These are phyloP conservation scores for Hymenotorrendiella dingleyae DNA, from an alignment of 2,329 filamentous ascomycete genomes.

Conservation along the genomic window DNA sequence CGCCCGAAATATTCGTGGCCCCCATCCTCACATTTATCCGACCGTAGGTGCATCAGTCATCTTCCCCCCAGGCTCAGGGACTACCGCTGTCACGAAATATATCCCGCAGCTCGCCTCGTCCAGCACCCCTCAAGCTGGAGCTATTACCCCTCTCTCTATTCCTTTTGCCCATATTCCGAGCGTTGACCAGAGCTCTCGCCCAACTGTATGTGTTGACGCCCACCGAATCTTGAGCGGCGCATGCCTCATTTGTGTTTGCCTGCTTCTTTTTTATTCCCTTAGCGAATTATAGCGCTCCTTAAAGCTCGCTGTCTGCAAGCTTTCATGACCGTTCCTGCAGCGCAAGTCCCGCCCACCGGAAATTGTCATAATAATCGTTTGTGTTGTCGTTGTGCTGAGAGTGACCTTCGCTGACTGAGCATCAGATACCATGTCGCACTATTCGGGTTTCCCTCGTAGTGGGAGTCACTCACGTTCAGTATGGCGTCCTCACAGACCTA, in stretches of 20 bases:
- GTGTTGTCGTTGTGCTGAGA: slow-evolving; percentile 7
- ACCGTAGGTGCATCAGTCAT: slow-evolving; percentile 6
- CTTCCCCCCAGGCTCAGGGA: no score
- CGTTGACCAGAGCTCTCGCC: not conserved
- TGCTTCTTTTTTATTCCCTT: slow-evolving; percentile 4
- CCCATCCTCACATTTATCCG: slow-evolving; percentile 4
- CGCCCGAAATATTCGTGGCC: slow-evolving; percentile 11
- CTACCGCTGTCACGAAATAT: slow-evolving; percentile 16
- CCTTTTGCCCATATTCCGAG: not conserved
- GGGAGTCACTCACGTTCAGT: slow-evolving; percentile 19
- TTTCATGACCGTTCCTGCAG: slow-evolving; percentile 4
- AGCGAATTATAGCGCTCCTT: slow-evolving; percentile 14
- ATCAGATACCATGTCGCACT: slow-evolving; percentile 23
- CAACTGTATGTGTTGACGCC: slow-evolving; percentile 9
- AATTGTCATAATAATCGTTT: slow-evolving; percentile 13
- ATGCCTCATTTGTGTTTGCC: not conserved
- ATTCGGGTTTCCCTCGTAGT: slow-evolving; percentile 21
- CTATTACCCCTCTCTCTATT: slow-evolving; percentile 4
- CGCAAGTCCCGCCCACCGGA: slow-evolving; percentile 12
- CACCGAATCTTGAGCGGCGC: slow-evolving; percentile 1
- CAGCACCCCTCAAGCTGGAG: slow-evolving; percentile 13
- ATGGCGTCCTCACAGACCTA: slow-evolving; percentile 12
- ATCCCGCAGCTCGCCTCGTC: slow-evolving; percentile 18
- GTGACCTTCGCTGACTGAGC: slow-evolving; percentile 10
- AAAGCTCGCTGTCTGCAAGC: slow-evolving; percentile 9